phyloP scores from a whole-genome alignment of 257 asterid genomes.

The Solanum raphanifolium region DNA sequence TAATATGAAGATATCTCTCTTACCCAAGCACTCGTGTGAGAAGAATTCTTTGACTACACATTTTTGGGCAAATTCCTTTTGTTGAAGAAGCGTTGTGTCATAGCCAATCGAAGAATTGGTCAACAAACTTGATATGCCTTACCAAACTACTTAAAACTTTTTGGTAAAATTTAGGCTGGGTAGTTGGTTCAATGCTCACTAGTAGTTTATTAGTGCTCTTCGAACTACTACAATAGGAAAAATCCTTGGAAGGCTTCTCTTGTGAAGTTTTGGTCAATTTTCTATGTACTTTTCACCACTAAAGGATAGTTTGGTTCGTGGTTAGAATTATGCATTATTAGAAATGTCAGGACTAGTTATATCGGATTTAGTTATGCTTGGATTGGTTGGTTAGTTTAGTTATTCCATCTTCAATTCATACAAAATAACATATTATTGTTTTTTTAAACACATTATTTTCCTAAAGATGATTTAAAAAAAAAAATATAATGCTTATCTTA shows the following conservation, averaged over 20 bases:
- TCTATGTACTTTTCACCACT: background rate
- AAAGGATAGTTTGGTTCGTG: background rate
- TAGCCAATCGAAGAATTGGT: background rate
- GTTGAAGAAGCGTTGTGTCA: background rate
- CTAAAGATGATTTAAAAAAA: no score
- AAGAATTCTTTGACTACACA: background rate
- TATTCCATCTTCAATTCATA: background rate
- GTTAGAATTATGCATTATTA: background rate
- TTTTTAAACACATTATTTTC: background rate
- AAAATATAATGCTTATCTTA: no score
- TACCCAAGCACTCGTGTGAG: background rate
- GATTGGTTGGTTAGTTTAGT: background rate
- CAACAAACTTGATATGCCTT: background rate
- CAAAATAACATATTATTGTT: no score
- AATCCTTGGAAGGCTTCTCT: no score
- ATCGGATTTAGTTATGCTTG: background rate
- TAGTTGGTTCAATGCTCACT: background rate
- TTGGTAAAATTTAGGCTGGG: background rate
- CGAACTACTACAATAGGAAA: background rate
- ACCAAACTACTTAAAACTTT: background rate
- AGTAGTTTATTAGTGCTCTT: background rate
- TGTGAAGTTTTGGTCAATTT: background rate
- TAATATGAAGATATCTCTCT: background rate
- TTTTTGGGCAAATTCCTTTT: background rate
- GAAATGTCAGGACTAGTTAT: rapidly evolving